These are phyloP conservation scores for Collybiopsis luxurians DNA, from an alignment of 768 basidiomycete species.

Conservation along the genomic window DNA sequence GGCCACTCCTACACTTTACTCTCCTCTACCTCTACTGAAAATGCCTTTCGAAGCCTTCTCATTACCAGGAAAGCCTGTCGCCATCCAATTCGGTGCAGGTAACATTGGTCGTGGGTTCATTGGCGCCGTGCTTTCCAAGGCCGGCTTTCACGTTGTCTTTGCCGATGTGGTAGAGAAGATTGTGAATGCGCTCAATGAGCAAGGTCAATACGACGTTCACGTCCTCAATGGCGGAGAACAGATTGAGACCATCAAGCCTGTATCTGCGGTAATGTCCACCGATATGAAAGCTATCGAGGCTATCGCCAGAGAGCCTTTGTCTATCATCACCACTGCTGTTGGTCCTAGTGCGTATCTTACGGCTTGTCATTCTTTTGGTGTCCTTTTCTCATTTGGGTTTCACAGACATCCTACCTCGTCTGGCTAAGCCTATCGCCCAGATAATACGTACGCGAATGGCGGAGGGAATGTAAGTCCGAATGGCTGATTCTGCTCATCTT, in stretches of 20 bases:
- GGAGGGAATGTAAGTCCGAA: constrained; percentile 5
- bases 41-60: constrained; percentile 6
- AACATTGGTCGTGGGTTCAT: constrained; percentile 28
- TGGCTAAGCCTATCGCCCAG: constrained; percentile 8
- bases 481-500: not conserved
- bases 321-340: constrained; percentile 9
- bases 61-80: not conserved
- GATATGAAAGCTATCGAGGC: constrained; percentile 1
- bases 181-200: constrained; percentile 25
- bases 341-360: not conserved
- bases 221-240: constrained; percentile 23
- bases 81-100: constrained; percentile 8
- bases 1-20: not conserved
- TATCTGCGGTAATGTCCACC: constrained; percentile 4
- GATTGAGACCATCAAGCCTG: constrained; percentile 3
- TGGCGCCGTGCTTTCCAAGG: constrained; percentile 29
- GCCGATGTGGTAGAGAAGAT: constrained; percentile 27
- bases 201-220: constrained; percentile 26
- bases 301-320: constrained; percentile 3
- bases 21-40: not conserved
- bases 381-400: no score
- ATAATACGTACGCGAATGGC: constrained; percentile 7
- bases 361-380: not conserved
- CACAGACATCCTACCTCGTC: not conserved
- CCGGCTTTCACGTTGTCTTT: constrained; percentile 34